phyloP scores from a whole-genome alignment of 345 rosid species.

The Mercurialis annua region DNA sequence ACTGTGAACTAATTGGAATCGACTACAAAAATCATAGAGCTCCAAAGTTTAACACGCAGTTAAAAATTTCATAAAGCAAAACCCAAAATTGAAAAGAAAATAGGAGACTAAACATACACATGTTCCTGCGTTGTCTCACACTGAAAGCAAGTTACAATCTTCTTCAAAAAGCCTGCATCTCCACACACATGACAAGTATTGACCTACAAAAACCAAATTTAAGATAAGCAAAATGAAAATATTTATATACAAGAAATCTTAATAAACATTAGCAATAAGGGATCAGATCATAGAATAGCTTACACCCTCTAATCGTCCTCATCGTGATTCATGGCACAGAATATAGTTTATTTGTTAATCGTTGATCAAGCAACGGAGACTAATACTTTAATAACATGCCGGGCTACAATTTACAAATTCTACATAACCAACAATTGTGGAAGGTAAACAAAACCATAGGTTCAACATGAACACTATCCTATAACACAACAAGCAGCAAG shows the following conservation, averaged over 20 bases:
- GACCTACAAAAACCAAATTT: neutral
- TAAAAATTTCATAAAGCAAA: neutral
- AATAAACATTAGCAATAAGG: no score
- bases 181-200: conserved; percentile 15
- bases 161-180: conserved; percentile 6
- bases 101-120: neutral
- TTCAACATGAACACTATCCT: neutral
- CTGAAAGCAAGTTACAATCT: conserved; percentile 7
- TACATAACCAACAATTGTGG: neutral
- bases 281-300: no score
- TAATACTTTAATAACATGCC: neutral
- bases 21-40: neutral
- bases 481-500: neutral
- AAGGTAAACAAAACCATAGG: neutral
- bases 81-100: neutral
- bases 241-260: neutral
- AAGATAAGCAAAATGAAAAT: neutral
- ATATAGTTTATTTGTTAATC: neutral
- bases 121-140: conserved; percentile 11
- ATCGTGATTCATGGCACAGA: neutral
- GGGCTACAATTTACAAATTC: neutral
- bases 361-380: neutral
- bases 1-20: no score
- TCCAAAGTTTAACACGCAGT: neutral
- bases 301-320: no score